Conservation (phyloP, 1,284 basidiomycete species). For the Gymnopus androsaceus region DNA sequence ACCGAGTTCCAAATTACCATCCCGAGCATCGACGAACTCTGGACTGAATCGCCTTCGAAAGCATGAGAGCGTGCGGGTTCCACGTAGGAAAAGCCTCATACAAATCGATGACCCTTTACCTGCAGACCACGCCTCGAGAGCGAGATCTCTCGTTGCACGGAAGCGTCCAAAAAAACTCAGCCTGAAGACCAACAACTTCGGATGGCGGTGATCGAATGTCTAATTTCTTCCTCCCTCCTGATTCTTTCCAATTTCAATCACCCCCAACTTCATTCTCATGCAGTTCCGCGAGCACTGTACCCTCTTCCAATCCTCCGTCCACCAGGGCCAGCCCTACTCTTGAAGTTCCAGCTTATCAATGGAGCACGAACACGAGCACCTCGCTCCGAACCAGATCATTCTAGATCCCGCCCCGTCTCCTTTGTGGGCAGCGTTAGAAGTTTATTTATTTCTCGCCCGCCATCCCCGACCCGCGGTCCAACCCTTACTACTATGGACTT, state of each 20-base stretch:
- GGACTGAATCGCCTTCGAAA: constrained; percentile 57
- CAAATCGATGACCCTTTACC: constrained; percentile 24
- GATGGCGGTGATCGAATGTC: constrained; percentile 23
- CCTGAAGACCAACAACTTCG: constrained; percentile 35
- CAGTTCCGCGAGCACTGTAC: constrained; percentile 42
- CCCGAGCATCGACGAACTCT: constrained; percentile 38
- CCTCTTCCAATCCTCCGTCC: constrained; percentile 35
- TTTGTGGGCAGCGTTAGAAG: constrained; percentile 14
- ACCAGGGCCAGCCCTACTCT: constrained; percentile 36
- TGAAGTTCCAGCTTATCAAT: constrained; percentile 24
- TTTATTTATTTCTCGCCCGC: constrained; percentile 9
- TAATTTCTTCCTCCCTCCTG: constrained; percentile 15
- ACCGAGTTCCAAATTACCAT: background rate
- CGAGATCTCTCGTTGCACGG: constrained; percentile 36
- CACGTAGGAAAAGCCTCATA: constrained; percentile 49
- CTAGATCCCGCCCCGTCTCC: constrained; percentile 26
- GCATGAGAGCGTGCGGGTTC: constrained; percentile 68
- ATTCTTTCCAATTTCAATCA: constrained; percentile 21
- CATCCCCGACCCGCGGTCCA: constrained; percentile 27
- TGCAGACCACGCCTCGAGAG: constrained; percentile 26
- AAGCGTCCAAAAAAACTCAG: constrained; percentile 48
- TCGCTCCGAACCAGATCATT: constrained; percentile 24
- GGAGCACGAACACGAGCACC: constrained; percentile 23
- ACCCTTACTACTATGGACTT: constrained; percentile 29
- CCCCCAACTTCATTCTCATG: constrained; percentile 49